Percentiles rank a stretch among this genome's conserved stretches.
Conservation (phyloP, 768 basidiomycete genomes). For the Boletus bicolor region DNA sequence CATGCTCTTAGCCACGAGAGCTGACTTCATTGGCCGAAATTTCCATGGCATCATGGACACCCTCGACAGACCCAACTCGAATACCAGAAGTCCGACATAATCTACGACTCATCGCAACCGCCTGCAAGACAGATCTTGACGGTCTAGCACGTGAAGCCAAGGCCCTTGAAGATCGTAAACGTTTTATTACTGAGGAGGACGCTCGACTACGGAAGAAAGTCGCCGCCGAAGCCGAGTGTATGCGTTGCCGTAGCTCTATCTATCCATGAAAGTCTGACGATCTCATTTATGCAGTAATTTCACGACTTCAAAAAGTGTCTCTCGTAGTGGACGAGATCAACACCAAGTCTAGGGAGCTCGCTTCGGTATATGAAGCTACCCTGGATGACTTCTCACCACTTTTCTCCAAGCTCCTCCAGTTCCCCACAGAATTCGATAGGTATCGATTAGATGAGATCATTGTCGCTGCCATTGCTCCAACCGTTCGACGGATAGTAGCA, state of each 20-base stretch:
- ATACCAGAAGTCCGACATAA: conserved; percentile 98
- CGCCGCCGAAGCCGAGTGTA: conserved; percentile 74
- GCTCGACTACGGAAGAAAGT: conserved; percentile 64
- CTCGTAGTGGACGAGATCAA: conserved; percentile 72
- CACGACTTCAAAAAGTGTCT: conserved; percentile 73
- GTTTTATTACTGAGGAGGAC: conserved; percentile 70
- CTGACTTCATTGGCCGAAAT: conserved; percentile 81
- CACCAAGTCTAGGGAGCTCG: conserved; percentile 57
- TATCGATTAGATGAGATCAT: conserved; percentile 89
- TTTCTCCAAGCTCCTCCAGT: conserved; percentile 75
- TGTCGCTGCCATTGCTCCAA: conserved; percentile 86
- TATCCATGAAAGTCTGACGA: conserved; percentile 6
- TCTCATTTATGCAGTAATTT: conserved; percentile 53
- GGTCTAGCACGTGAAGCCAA: conserved; percentile 89
- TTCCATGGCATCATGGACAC: conserved; percentile 76
- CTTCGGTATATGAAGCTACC: conserved; percentile 65
- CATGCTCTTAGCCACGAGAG: conserved; percentile 65
- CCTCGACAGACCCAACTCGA: conserved; percentile 80
- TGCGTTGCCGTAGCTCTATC: conserved; percentile 22
- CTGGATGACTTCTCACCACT: conserved; percentile 70
- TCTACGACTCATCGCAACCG: conserved; percentile 78
- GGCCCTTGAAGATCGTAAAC: conserved; percentile 74
- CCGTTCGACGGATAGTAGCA: conserved; percentile 65
- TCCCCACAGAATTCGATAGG: conserved; percentile 66
- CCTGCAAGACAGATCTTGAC: conserved; percentile 80